Conservation (phyloP, 331 rosid species). For the Rosa hybrid region DNA sequence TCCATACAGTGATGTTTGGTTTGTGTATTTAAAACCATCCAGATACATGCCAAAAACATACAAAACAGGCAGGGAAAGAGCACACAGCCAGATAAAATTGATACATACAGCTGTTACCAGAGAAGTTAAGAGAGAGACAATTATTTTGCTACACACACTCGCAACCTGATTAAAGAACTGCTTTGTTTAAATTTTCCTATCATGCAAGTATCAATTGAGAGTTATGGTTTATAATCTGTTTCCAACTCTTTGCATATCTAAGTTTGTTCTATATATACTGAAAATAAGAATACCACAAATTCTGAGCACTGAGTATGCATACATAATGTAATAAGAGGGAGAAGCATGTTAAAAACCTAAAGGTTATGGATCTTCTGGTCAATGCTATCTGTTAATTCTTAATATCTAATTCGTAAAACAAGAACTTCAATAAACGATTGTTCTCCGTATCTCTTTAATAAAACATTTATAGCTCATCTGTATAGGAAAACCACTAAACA, state of each 20-base stretch:
- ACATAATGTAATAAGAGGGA: neutral
- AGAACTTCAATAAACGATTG: neutral
- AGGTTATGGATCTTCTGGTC: neutral
- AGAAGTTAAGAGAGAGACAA: neutral
- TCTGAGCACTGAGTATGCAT: neutral
- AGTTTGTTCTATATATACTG: neutral
- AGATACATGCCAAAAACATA: neutral
- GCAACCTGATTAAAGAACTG: neutral
- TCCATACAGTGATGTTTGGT: neutral
- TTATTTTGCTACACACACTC: neutral
- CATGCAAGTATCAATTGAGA: neutral
- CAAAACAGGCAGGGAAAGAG: neutral
- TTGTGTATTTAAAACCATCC: neutral
- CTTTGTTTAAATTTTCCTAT: neutral
- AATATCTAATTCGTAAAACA: neutral
- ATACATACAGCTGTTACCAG: neutral
- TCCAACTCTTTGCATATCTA: neutral
- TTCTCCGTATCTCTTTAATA: neutral
- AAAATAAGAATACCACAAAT: neutral
- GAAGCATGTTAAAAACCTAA: neutral
- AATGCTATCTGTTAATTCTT: neutral
- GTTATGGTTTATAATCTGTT: neutral
- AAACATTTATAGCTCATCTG: neutral
- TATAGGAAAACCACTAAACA: neutral
- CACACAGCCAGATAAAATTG: conserved; percentile 4